These are phyloP conservation scores for Brettanomyces custersianus DNA, from an alignment of 805 yeast genomes.

Conservation along the genomic window DNA sequence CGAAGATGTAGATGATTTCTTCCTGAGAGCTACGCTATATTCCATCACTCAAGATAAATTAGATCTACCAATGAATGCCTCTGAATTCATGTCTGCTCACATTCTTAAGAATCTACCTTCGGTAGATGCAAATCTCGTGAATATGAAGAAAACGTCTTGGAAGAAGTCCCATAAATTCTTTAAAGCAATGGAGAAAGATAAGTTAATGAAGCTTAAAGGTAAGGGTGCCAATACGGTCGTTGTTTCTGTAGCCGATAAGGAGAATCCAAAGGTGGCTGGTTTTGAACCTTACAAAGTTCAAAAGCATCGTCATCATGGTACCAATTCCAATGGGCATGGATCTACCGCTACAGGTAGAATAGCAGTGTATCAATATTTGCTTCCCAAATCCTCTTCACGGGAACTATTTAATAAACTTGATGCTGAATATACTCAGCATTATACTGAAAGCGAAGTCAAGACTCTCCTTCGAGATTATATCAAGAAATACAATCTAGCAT, in stretches of 20 bases:
- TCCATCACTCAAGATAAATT: constrained; percentile 50
- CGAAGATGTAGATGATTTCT: constrained; percentile 68
- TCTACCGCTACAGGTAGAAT: constrained; percentile 10
- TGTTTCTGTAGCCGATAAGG: constrained; percentile 36
- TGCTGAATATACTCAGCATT: constrained; percentile 30
- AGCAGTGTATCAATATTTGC: constrained; percentile 36
- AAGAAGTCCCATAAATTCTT: constrained; percentile 79
- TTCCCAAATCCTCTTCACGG: constrained; percentile 44
- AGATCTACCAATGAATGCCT: constrained; percentile 60
- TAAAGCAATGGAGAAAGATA: constrained; percentile 76
- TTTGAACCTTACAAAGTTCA: constrained; percentile 55
- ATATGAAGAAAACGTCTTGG: constrained; percentile 78
- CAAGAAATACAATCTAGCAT: constrained; percentile 38
- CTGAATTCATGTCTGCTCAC: constrained; percentile 65
- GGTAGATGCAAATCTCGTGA: constrained; percentile 42
- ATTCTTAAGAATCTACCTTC: constrained; percentile 68
- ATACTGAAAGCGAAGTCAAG: constrained; percentile 47
- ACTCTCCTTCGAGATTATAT: constrained; percentile 49
- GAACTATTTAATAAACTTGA: constrained; percentile 36
- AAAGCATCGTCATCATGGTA: not conserved
- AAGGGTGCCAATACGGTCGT: constrained; percentile 75
- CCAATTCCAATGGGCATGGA: not conserved
- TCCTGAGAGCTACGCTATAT: constrained; percentile 61
- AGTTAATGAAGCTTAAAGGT: constrained; percentile 64
- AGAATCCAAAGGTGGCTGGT: constrained; percentile 39